Evolutionary conservation across 129 eudicot genomes (phyloP), one percentile per base, ranked within the genome.

Genomic region (Centella asiatica): DNA sequence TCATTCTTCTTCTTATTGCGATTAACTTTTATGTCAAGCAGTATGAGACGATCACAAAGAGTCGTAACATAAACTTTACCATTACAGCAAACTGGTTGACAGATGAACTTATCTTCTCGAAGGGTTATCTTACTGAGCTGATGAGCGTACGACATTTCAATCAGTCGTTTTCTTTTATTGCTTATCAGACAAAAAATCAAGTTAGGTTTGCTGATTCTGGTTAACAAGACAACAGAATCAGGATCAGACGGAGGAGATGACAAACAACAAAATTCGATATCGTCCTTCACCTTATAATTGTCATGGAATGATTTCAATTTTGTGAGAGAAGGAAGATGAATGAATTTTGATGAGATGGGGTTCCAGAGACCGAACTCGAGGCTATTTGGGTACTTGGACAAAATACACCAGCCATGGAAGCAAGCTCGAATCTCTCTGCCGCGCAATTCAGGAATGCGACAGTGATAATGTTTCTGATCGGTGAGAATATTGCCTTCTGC

Each of bases 1-100:
- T n/a, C n/a, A n/a, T n/a, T n/a, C n/a, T n/a, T n/a, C n/a, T n/a
- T n/a, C n/a, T n/a, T n/a, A n/a, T n/a, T n/a, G n/a, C n/a, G n/a
- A n/a, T n/a, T 24, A 40, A 25, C 50, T 44, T 60, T 4, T 19
- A 39, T n/a, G 5, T 11, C 1, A 14, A 73, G n/a, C n/a, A n/a
- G 72, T 23, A 73, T 18, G 53, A 72, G 24, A 27, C n/a, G 0
- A 8, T 33, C 0, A 5, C 0, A 5, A 2, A 9, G 10, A 57
- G 22, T 57, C 12, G 49, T 14, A 36, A 64, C 68, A 66, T 39
- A 73, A 45, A 34, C 8, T 59, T 58, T 73, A 31, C 72, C 77
- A 39, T 58, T 27, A 25, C 17, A 57, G 25, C 54, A 37, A 36
- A 60, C 42, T 57, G 14, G 55, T 18, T 13, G 18, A 0, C 20